phyloP scores from a whole-genome alignment of 108 stramenopile genomes.

The Aurantiochytrium sp. region DNA sequence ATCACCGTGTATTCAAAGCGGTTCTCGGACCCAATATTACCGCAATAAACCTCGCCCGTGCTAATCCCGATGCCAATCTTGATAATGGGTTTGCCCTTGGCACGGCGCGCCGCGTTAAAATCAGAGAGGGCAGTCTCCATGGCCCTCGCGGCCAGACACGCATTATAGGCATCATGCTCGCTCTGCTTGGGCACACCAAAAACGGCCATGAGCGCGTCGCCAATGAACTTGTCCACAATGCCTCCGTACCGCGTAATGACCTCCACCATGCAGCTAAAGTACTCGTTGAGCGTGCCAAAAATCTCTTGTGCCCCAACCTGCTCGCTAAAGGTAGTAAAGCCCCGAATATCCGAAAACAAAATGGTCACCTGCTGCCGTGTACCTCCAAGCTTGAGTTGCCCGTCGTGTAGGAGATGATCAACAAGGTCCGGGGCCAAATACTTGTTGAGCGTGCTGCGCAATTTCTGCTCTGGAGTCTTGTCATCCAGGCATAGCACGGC shows the following conservation, averaged over 20 bases:
- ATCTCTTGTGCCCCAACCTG: not conserved
- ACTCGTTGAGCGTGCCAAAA: not conserved
- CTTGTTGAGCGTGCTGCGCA: not conserved
- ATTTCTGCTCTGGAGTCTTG: not conserved
- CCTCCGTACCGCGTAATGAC: conserved; percentile 10
- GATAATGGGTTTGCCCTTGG: not conserved
- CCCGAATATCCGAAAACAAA: not conserved
- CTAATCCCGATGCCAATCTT: not conserved
- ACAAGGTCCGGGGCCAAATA: not conserved
- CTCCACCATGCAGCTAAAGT: conserved; percentile 1
- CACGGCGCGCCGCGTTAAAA: not conserved
- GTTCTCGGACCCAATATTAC: not conserved
- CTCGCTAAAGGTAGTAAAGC: conserved; percentile 2
- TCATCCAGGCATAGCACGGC: not conserved
- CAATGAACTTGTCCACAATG: conserved; percentile 18
- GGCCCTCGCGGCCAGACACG: not conserved
- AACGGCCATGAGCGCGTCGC: not conserved
- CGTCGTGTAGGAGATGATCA: not conserved
- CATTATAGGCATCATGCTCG: not conserved
- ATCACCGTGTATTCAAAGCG: not conserved
- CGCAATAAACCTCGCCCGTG: conserved; percentile 3
- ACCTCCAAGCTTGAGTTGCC: not conserved
- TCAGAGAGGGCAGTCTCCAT: not conserved
- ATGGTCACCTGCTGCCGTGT: not conserved
- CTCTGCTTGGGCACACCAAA: conserved; percentile 1